Percentiles rank a stretch among this genome's conserved stretches.
Evolutionary conservation across 140 eudicot genomes (phyloP).

Genomic region (Cichorium intybus): DNA sequence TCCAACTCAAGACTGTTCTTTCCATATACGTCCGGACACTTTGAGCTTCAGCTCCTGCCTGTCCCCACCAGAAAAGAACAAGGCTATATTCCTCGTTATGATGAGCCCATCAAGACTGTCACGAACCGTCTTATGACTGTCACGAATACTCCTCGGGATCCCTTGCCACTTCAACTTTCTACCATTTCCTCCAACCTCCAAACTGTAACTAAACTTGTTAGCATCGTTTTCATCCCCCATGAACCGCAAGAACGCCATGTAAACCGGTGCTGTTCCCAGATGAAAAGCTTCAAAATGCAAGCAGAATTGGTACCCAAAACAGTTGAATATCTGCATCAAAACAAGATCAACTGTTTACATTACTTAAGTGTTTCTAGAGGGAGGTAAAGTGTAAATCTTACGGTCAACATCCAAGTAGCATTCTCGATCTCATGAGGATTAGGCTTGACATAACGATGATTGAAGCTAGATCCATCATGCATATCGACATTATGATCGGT

Average conservation of each 20-base stretch:
- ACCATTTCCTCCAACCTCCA: slow-evolving; percentile 41
- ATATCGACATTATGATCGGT: slow-evolving; percentile 41
- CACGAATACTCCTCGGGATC: slow-evolving; percentile 42
- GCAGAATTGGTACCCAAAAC: slow-evolving; percentile 46
- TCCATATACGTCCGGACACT: slow-evolving; percentile 44
- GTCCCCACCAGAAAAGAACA: slow-evolving; percentile 40
- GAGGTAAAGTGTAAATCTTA: slow-evolving; percentile 14
- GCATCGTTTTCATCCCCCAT: slow-evolving; percentile 46
- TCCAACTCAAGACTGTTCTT: slow-evolving; percentile 31
- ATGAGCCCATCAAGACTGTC: slow-evolving; percentile 46
- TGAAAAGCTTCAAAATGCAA: slow-evolving; percentile 51
- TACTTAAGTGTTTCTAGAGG: background rate
- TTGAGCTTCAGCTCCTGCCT: slow-evolving; percentile 37
- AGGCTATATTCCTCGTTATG: slow-evolving; percentile 33
- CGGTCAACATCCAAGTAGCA: slow-evolving; percentile 51
- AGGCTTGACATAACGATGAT: slow-evolving; percentile 47
- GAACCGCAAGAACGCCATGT: slow-evolving; percentile 45
- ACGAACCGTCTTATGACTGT: slow-evolving; percentile 39
- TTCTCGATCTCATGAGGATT: slow-evolving; percentile 50
- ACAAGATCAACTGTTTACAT: background rate
- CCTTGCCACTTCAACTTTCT: slow-evolving; percentile 49
- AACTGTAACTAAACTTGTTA: slow-evolving; percentile 41
- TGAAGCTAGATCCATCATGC: slow-evolving; percentile 42
- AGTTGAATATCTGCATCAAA: slow-evolving; percentile 40
- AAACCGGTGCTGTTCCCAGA: slow-evolving; percentile 36